Conservation (phyloP, 228 moss, liverwort and hornwort genomes). For the Sphagnum magellanicum region DNA sequence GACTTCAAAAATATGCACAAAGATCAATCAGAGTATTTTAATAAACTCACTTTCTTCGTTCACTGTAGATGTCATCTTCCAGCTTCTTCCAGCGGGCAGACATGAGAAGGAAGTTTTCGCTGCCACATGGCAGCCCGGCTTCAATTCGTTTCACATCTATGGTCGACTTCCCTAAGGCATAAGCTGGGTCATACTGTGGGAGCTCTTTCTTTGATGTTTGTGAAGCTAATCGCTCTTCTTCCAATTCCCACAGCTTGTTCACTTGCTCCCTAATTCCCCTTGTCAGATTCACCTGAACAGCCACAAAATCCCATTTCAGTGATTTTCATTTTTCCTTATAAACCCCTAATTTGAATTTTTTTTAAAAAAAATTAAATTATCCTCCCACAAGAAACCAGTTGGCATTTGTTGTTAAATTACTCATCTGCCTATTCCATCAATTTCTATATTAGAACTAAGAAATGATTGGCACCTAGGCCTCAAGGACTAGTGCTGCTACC, state of each 20-base stretch:
- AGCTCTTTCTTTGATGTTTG: slow-evolving; percentile 66
- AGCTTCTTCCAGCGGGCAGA: slow-evolving; percentile 99
- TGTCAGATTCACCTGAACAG: slow-evolving; percentile 71
- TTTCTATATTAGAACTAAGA: too few species aligned
- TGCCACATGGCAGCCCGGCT: slow-evolving; percentile 95
- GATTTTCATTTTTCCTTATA: too few species aligned
- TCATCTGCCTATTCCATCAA: too few species aligned
- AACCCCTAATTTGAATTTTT: too few species aligned
- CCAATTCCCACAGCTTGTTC: slow-evolving; percentile 85
- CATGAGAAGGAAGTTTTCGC: slow-evolving; percentile 99
- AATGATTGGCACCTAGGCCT: too few species aligned
- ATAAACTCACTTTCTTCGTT: slow-evolving; percentile 81
- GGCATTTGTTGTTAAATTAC: too few species aligned
- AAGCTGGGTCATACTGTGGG: slow-evolving; percentile 96
- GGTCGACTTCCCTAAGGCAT: slow-evolving; percentile 93
- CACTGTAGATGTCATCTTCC: slow-evolving; percentile 87
- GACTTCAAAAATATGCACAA: too few species aligned
- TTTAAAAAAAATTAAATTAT: too few species aligned
- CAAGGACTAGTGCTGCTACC: too few species aligned
- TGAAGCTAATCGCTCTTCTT: slow-evolving; percentile 82
- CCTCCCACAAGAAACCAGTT: too few species aligned
- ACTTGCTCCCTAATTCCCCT: slow-evolving; percentile 82
- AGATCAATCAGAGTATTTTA: too few species aligned
- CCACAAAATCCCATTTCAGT: background rate
- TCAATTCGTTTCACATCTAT: slow-evolving; percentile 98